Percentiles rank a stretch among this genome's conserved stretches.
These are phyloP conservation scores for Cudoniella acicularis DNA, from an alignment of 495 filamentous ascomycete species.

Conservation along the genomic window DNA sequence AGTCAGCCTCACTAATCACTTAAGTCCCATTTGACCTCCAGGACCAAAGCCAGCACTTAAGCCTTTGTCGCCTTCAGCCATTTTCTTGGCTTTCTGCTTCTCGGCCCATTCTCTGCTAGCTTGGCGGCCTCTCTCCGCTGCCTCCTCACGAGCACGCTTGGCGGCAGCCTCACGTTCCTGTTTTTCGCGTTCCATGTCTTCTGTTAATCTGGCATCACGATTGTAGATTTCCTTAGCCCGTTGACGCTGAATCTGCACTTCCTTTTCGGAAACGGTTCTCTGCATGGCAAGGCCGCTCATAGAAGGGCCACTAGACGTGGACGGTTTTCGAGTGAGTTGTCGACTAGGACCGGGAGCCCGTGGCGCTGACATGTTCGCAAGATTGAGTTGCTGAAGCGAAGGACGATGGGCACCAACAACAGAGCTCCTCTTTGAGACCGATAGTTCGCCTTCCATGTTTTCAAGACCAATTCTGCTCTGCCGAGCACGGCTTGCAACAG, in stretches of 20 bases:
- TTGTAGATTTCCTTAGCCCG: constrained; percentile 61
- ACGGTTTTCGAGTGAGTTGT: constrained; percentile 22
- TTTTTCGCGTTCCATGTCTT: constrained; percentile 48
- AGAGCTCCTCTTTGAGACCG: constrained; percentile 18
- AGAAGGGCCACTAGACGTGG: constrained; percentile 35
- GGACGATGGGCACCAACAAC: constrained; percentile 18
- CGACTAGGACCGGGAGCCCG: constrained; percentile 10
- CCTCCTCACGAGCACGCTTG: constrained; percentile 55
- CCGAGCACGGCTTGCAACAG: constrained; percentile 54
- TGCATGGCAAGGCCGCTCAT: constrained; percentile 33
- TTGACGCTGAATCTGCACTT: constrained; percentile 45
- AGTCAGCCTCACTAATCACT: neutral
- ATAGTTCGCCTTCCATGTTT: constrained; percentile 2
- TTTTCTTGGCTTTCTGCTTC: constrained; percentile 50
- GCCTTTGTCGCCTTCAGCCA: constrained; percentile 19
- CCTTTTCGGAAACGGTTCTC: constrained; percentile 42
- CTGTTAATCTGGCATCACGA: constrained; percentile 46
- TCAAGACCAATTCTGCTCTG: constrained; percentile 26
- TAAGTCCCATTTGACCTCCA: constrained; percentile 23
- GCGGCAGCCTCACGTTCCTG: constrained; percentile 54
- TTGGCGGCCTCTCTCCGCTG: constrained; percentile 61
- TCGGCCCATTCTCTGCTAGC: constrained; percentile 68
- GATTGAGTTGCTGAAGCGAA: constrained; percentile 7
- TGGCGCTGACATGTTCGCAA: constrained; percentile 22
- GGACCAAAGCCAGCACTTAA: constrained; percentile 19